Conservation (phyloP, 1,284 basidiomycete genomes). For the Puccinia brachypodii region DNA sequence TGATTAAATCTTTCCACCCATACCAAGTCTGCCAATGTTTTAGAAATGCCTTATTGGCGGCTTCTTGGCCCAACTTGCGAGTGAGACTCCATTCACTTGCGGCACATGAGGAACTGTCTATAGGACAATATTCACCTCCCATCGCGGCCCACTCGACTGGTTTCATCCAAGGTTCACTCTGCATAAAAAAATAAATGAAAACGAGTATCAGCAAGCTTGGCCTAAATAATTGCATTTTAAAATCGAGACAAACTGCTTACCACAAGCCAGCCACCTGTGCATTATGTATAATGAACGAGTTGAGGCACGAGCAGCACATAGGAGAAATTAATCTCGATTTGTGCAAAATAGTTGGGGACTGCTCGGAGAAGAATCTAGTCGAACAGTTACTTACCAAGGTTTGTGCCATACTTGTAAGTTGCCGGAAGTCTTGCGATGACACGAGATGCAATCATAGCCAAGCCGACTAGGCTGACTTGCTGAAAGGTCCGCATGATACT, state of each 20-base stretch:
- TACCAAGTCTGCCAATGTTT: conserved; percentile 64
- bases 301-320: not conserved
- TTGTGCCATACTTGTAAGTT: conserved; percentile 23
- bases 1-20: not conserved
- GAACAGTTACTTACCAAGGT: conserved; percentile 12
- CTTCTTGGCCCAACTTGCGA: conserved; percentile 64
- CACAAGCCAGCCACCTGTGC: conserved; percentile 44
- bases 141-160: conserved; percentile 68
- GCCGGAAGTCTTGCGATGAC: conserved; percentile 1
- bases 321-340: not conserved
- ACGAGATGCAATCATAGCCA: not conserved
- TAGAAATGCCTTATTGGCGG: conserved; percentile 65
- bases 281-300: not conserved
- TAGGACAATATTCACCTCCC: conserved; percentile 65
- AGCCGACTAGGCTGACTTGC: not conserved
- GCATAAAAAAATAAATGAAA: not conserved
- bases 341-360: not conserved
- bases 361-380: not conserved
- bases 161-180: conserved; percentile 68
- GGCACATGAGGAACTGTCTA: conserved; percentile 64
- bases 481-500: not conserved
- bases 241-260: conserved; percentile 8
- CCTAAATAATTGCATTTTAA: not conserved
- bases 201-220: not conserved
- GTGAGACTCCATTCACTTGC: conserved; percentile 63